A percentile compares a stretch with the other conserved stretches of the same genome.
Evolutionary conservation across 2,329 filamentous ascomycete species (phyloP).

Genomic region (Cytospora paraplurivora): DNA sequence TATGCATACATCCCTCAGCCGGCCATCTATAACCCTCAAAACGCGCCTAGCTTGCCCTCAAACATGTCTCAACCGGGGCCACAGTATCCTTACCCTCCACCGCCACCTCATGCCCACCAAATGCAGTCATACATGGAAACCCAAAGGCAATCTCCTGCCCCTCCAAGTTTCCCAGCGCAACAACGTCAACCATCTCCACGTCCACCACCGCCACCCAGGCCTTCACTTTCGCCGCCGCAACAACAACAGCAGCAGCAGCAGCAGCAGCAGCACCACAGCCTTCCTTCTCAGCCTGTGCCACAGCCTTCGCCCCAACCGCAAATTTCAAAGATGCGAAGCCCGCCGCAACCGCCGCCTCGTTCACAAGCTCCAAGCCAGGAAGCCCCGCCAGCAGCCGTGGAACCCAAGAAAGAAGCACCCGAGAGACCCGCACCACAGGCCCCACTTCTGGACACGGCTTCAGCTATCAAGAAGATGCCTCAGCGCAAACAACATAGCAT

Average conservation of each 20-base stretch:
- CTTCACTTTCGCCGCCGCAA: conserved; percentile 63
- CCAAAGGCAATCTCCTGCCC: conserved; percentile 72
- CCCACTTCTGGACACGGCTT: conserved; percentile 53
- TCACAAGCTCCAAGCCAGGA: conserved; percentile 55
- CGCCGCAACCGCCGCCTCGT: conserved; percentile 46
- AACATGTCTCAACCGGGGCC: conserved; percentile 42
- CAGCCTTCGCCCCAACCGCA: conserved; percentile 57
- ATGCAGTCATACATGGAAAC: conserved; percentile 71
- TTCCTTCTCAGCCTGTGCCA: conserved; percentile 49
- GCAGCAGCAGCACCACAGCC: conserved; percentile 47
- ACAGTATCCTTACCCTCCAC: conserved; percentile 43
- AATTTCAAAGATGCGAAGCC: conserved; percentile 46
- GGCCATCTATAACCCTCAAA: conserved; percentile 76
- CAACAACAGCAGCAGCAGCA: conserved; percentile 43
- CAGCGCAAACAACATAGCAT: conserved; percentile 88
- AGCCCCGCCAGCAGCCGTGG: conserved; percentile 53
- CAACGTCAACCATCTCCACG: conserved; percentile 57
- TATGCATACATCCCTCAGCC: conserved; percentile 86
- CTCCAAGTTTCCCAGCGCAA: conserved; percentile 65
- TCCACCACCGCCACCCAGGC: conserved; percentile 49
- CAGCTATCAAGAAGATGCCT: conserved; percentile 63
- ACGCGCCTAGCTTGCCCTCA: conserved; percentile 44
- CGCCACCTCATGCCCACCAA: conserved; percentile 40
- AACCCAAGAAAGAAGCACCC: conserved; percentile 47
- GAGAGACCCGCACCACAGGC: conserved; percentile 46